Percentiles rank a stretch among this genome's conserved stretches.
Evolutionary conservation across 495 filamentous ascomycete genomes (phyloP).

Genomic region (Antarctomyces pellizariae): DNA sequence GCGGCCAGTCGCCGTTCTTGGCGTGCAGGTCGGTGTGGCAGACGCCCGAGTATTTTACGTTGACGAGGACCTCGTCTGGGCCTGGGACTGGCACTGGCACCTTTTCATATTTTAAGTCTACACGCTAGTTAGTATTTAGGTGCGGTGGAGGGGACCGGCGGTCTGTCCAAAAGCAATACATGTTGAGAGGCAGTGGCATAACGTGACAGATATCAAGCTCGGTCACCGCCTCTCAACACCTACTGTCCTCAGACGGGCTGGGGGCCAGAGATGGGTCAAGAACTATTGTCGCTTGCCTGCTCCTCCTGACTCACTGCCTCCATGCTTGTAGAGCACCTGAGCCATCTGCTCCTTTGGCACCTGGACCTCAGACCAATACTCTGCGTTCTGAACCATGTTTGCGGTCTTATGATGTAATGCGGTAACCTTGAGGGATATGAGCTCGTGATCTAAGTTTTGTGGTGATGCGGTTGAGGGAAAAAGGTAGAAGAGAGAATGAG

Average conservation of each 20-base stretch:
- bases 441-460: too few relatives aligned
- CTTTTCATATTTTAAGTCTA: constrained; percentile 51
- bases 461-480: too few relatives aligned
- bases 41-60: constrained; percentile 82
- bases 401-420: too few relatives aligned
- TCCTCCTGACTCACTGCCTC: constrained; percentile 28
- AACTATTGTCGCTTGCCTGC: not conserved
- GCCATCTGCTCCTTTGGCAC: constrained; percentile 68
- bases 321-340: constrained; percentile 58
- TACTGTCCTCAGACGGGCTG: not conserved
- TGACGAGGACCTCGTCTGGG: constrained; percentile 72
- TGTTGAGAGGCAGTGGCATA: not conserved
- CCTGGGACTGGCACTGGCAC: constrained; percentile 58
- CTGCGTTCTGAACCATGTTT: constrained; percentile 11
- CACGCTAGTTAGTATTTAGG: constrained; percentile 6
- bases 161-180: not conserved
- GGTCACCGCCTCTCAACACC: not conserved
- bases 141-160: not conserved
- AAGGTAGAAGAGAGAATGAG: too few relatives aligned
- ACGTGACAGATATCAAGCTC: not conserved
- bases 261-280: not conserved
- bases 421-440: too few relatives aligned
- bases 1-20: constrained; percentile 72
- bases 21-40: constrained; percentile 67
- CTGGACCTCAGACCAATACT: too few relatives aligned